Evolutionary conservation across 257 asterid species (phyloP), one percentile per base, ranked within the genome.

Genomic region (Rehmannia glutinosa): DNA sequence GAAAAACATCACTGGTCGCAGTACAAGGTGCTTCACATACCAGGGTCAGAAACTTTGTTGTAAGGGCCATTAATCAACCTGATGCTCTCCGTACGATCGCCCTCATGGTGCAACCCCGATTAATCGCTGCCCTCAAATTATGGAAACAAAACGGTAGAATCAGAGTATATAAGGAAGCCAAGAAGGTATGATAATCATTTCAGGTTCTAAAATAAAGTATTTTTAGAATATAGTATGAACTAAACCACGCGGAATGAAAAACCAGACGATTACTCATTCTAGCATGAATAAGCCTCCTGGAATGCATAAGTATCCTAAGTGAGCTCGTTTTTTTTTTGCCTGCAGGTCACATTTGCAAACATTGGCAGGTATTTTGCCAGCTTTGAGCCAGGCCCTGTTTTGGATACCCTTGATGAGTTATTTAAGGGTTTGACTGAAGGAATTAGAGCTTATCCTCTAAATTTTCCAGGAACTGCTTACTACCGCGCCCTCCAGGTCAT

Each of bases 311-410:
- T n/a, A n/a, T n/a, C n/a, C n/a, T n/a, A n/a, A n/a, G n/a, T n/a
- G n/a, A n/a, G n/a, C n/a, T n/a, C n/a, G n/a, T n/a, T n/a, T n/a
- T n/a, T n/a, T n/a, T n/a, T n/a, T n/a, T n/a, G n/a, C n/a, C n/a
- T n/a, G n/a, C 70, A 86, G 89, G 66, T 83, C 0, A 81, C 84
- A 24, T 79, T 77, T 59, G 82, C 61, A 12, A 86, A 63, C 67
- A 81, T 80, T 19, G 86, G 87, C 10, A 81, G 75, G 58, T 83
- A 66, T 57, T 86, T 86, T 62, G 87, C 80, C 8, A 70, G 80
- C 74, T 64, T 86, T 30, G 86, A 81, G 73, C 73, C 83, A 0
- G 87, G 83, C 0, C 60, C 36, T 47, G 67, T 46, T 57, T 42
- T 86, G 78, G 87, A 83, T 52, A 42, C 51, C 20, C 87, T 86